These are phyloP conservation scores for Dissophora ornata DNA, from an alignment of 192 early-diverging fungal genomes.

Conservation along the genomic window DNA sequence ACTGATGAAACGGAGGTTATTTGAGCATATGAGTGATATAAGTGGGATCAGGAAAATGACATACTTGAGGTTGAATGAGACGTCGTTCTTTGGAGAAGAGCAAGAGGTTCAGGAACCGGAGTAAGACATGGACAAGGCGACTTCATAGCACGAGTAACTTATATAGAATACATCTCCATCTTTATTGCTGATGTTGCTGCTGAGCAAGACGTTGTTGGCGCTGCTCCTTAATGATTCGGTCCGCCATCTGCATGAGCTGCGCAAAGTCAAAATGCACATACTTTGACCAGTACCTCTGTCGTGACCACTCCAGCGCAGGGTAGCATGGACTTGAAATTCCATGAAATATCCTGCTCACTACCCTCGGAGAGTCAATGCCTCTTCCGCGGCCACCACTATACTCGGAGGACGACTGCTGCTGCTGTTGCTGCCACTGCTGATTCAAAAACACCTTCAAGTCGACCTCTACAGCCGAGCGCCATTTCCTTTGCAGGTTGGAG, in stretches of 20 bases:
- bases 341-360: slow-evolving; percentile 44
- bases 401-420: background rate
- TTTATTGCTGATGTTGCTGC: background rate
- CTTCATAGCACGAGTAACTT: background rate
- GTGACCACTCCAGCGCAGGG: slow-evolving; percentile 37
- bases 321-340: slow-evolving; percentile 39
- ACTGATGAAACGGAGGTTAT: background rate
- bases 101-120: background rate
- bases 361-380: slow-evolving; percentile 23
- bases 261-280: slow-evolving; percentile 51
- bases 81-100: background rate
- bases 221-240: slow-evolving; percentile 31
- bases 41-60: background rate
- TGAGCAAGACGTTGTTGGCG: slow-evolving; percentile 5
- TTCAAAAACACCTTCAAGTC: slow-evolving; percentile 48
- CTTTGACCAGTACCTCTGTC: slow-evolving; percentile 37
- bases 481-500: slow-evolving; percentile 27
- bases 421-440: slow-evolving; percentile 41
- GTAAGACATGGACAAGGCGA: background rate
- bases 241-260: slow-evolving; percentile 47
- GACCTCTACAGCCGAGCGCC: slow-evolving; percentile 45
- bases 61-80: slow-evolving; percentile 3
- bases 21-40: background rate
- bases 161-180: background rate
- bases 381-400: background rate